Evolutionary conservation across 257 asterid genomes (phyloP).

Genomic region (Fraxinus quadrangulata): DNA sequence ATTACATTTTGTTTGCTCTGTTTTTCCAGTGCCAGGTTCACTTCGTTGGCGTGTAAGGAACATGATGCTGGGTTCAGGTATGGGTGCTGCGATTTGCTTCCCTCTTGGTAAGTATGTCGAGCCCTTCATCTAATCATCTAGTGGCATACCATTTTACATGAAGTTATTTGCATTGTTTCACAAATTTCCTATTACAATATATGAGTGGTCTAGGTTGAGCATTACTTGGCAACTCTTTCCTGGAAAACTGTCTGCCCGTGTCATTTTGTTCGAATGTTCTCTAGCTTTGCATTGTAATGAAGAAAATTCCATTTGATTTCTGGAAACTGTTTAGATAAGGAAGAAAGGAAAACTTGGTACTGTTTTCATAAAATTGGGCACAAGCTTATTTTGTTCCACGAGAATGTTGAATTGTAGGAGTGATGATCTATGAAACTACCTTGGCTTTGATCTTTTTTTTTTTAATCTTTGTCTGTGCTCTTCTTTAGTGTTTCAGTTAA

Average conservation of each 20-base stretch:
- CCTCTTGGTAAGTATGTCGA: slow-evolving; percentile 68
- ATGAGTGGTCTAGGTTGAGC: slow-evolving; percentile 2
- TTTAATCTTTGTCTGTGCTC: not conserved
- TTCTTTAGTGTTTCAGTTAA: not conserved
- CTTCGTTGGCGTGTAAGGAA: slow-evolving; percentile 85
- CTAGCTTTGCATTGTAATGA: slow-evolving; percentile 11
- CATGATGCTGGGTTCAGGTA: slow-evolving; percentile 79
- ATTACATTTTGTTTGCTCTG: slow-evolving; percentile 15
- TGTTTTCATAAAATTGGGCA: not conserved
- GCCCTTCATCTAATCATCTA: slow-evolving; percentile 10
- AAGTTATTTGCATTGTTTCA: slow-evolving; percentile 7
- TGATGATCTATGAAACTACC: slow-evolving; percentile 5
- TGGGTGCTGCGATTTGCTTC: slow-evolving; percentile 90
- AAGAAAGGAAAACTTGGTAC: not conserved
- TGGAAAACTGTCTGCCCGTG: not conserved
- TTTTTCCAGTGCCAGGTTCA: slow-evolving; percentile 86
- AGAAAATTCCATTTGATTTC: not conserved
- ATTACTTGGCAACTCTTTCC: not conserved
- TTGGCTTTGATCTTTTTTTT: not conserved
- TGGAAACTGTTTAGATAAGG: not conserved
- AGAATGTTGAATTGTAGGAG: slow-evolving; percentile 8
- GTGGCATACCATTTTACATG: slow-evolving; percentile 12
- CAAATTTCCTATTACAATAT: not conserved
- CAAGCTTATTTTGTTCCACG: slow-evolving; percentile 5
- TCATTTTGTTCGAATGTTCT: slow-evolving; percentile 7